phyloP scores from a whole-genome alignment of 1,284 basidiomycete genomes.

The Phenoliferia sp. region DNA sequence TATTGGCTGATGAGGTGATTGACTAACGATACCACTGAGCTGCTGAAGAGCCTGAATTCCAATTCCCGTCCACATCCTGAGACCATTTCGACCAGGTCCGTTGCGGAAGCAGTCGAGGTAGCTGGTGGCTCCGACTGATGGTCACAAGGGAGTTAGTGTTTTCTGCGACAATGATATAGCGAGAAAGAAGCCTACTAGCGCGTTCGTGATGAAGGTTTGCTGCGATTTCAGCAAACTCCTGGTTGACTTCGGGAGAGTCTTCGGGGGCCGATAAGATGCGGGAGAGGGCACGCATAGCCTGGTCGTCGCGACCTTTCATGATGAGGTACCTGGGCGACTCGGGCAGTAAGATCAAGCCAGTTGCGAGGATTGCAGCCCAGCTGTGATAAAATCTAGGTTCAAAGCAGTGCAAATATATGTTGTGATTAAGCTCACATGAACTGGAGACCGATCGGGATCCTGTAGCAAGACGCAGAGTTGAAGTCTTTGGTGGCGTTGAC shows the following conservation, averaged over 20 bases:
- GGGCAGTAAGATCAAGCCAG: constrained; percentile 59
- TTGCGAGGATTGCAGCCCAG: constrained; percentile 56
- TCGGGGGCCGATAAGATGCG: constrained; percentile 23
- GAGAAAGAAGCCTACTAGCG: no score
- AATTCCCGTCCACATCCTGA: constrained; percentile 40
- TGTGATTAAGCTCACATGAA: constrained; percentile 37
- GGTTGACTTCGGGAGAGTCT: constrained; percentile 30
- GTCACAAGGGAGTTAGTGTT: no score
- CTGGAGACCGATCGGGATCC: constrained; percentile 52
- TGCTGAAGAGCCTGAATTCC: constrained; percentile 54
- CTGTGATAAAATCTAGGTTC: no score
- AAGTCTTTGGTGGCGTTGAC: constrained; percentile 63
- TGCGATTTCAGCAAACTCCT: constrained; percentile 34
- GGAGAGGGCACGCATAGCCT: constrained; percentile 58
- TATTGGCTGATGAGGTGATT: no score
- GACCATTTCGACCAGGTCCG: constrained; percentile 23
- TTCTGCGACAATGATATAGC: no score
- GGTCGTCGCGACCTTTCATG: constrained; percentile 56
- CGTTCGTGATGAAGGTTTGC: constrained; percentile 34
- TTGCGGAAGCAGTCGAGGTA: constrained; percentile 43
- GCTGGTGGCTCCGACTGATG: constrained; percentile 36
- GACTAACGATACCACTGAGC: no score
- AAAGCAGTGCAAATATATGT: no score
- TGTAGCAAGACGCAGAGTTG: constrained; percentile 55
- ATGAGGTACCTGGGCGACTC: constrained; percentile 65